Percentiles rank a stretch among this genome's conserved stretches.
These are phyloP conservation scores for Chlamydomonas sphaeroides DNA, from an alignment of 139 green algal genomes.

Conservation along the genomic window DNA sequence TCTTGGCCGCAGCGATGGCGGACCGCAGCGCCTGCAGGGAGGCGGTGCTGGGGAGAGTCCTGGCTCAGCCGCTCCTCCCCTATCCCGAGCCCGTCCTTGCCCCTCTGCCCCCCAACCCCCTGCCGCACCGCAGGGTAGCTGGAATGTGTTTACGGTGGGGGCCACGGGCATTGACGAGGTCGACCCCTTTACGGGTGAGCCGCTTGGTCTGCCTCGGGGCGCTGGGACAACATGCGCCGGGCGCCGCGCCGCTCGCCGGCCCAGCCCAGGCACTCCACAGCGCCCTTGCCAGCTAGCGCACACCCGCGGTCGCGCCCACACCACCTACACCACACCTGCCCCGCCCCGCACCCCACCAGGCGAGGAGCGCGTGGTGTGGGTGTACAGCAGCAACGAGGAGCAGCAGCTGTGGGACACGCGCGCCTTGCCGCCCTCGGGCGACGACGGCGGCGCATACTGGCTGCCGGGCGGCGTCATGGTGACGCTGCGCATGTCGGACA, in stretches of 20 bases:
- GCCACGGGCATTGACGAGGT: conserved; percentile 50
- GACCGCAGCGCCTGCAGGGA: no score
- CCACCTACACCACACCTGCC: no score
- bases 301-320: no score
- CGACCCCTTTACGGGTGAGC: conserved; percentile 42
- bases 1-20: no score
- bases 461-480: conserved; percentile 46
- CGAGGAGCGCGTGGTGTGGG: conserved; percentile 41
- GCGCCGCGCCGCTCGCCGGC: no score
- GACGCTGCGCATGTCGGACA: conserved; percentile 37
- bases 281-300: no score
- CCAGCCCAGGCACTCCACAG: no score
- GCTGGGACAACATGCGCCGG: no score
- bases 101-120: background rate
- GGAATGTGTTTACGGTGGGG: conserved; percentile 48
- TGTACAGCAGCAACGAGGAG: conserved; percentile 45
- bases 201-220: background rate
- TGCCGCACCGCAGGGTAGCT: conserved; percentile 21
- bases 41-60: no score
- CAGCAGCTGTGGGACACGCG: conserved; percentile 47
- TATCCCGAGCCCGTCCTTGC: no score
- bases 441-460: conserved; percentile 47
- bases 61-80: no score
- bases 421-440: background rate
- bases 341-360: background rate